Conservation (phyloP, 2,329 filamentous ascomycete genomes). For the Aureobasidium sp. region DNA sequence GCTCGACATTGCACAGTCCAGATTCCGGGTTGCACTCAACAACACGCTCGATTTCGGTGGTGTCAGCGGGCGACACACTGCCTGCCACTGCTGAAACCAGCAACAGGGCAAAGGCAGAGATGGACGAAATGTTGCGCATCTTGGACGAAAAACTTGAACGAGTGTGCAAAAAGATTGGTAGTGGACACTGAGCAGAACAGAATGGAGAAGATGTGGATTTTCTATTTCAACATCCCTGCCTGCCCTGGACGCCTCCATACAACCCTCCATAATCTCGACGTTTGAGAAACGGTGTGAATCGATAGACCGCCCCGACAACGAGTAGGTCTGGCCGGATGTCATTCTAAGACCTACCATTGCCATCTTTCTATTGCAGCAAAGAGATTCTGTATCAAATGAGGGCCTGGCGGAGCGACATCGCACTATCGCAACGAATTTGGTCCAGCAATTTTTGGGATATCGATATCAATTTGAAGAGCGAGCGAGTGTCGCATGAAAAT, state of each 20-base stretch:
- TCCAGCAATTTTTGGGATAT: not conserved
- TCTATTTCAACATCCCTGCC: not conserved
- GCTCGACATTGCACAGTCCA: slow-evolving; percentile 3
- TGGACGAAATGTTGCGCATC: slow-evolving; percentile 4
- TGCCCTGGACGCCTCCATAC: not conserved
- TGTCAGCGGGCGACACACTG: not conserved
- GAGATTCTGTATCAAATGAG: no score
- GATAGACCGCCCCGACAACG: slow-evolving; percentile 7
- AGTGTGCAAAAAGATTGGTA: not conserved
- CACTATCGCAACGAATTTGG: not conserved
- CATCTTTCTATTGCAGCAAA: not conserved
- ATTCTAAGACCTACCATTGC: not conserved
- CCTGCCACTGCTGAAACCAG: slow-evolving; percentile 1
- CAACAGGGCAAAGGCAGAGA: slow-evolving; percentile 10
- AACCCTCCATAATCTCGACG: slow-evolving; percentile 6
- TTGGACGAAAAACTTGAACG: not conserved
- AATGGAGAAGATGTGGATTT: not conserved
- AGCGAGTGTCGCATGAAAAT: not conserved
- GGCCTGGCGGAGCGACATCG: not conserved
- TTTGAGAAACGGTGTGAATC: slow-evolving; percentile 3
- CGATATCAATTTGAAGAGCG: not conserved
- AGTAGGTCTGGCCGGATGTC: not conserved
- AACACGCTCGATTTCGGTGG: not conserved
- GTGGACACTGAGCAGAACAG: not conserved
- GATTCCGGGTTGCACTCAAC: slow-evolving; percentile 8